Evolutionary conservation across 352 stramenopile species (phyloP).

Genomic region (Pythium rhizo-oryzae): DNA sequence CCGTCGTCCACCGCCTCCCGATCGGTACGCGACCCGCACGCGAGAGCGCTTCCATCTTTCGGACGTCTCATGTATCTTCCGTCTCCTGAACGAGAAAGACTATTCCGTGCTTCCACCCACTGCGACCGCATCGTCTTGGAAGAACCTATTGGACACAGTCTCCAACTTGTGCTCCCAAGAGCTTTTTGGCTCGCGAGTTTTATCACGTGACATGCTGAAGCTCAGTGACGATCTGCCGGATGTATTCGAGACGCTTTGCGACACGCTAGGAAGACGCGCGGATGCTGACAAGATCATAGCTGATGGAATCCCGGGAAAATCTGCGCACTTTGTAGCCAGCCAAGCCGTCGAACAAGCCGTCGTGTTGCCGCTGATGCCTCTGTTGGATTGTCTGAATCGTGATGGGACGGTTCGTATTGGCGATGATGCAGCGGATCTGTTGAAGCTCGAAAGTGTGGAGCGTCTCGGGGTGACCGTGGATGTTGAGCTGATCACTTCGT

Average conservation of each 20-base stretch:
- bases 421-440: background rate
- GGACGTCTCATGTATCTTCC: background rate
- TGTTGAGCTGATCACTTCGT: background rate
- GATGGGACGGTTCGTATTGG: slow-evolving; percentile 13
- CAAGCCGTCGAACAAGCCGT: background rate
- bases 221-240: slow-evolving; percentile 33
- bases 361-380: slow-evolving; percentile 17
- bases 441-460: background rate
- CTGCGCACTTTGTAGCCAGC: slow-evolving; percentile 1
- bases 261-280: background rate
- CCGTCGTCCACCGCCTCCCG: slow-evolving; percentile 5
- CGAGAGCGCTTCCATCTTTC: background rate
- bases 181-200: slow-evolving; percentile 31
- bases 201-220: slow-evolving; percentile 36
- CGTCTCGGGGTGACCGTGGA: background rate
- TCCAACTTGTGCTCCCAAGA: slow-evolving; percentile 26
- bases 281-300: slow-evolving; percentile 17
- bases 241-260: background rate
- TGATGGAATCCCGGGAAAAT: background rate
- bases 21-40: background rate
- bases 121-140: background rate
- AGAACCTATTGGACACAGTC: background rate
- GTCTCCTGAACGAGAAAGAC: slow-evolving; percentile 2
- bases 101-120: background rate
- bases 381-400: slow-evolving; percentile 30